Conservation (phyloP, 495 filamentous ascomycete species). For the Aspergillus ellipticus region DNA sequence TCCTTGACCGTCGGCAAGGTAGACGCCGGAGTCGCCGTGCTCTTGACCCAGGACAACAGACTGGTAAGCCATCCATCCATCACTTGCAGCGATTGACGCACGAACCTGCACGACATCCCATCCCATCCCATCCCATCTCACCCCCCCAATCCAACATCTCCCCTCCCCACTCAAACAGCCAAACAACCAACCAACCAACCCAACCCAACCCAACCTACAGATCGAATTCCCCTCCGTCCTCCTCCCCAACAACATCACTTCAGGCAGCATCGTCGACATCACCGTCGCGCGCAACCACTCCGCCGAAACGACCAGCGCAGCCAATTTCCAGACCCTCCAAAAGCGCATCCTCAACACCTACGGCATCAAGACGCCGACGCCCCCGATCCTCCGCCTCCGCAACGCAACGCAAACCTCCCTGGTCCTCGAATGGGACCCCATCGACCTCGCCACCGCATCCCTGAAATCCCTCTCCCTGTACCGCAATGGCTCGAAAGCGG, state of each 20-base stretch:
- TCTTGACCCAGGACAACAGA: conserved; percentile 94
- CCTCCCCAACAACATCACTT: conserved; percentile 88
- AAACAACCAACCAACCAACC: not conserved
- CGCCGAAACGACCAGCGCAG: conserved; percentile 69
- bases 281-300: conserved; percentile 82
- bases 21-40: conserved; percentile 94
- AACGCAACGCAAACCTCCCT: conserved; percentile 97
- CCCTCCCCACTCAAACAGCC: too few relatives aligned
- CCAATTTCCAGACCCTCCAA: conserved; percentile 78
- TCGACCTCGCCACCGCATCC: conserved; percentile 87
- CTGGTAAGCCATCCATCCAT: conserved; percentile 57
- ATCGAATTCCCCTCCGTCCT: conserved; percentile 99
- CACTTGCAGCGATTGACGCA: conserved; percentile 5
- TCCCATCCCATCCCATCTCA: not conserved
- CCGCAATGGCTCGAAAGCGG: conserved; percentile 93
- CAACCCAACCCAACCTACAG: conserved; percentile 41
- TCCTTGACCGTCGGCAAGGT: conserved; percentile 99
- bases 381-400: conserved; percentile 81
- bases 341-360: conserved; percentile 82
- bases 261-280: conserved; percentile 96
- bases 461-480: conserved; percentile 84
- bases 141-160: not conserved
- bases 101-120: not conserved
- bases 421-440: conserved; percentile 96
- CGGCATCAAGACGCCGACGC: conserved; percentile 70